A percentile compares a stretch with the other conserved stretches of the same genome.
Conservation (phyloP, 345 rosid species). For the Corymbia maculata region DNA sequence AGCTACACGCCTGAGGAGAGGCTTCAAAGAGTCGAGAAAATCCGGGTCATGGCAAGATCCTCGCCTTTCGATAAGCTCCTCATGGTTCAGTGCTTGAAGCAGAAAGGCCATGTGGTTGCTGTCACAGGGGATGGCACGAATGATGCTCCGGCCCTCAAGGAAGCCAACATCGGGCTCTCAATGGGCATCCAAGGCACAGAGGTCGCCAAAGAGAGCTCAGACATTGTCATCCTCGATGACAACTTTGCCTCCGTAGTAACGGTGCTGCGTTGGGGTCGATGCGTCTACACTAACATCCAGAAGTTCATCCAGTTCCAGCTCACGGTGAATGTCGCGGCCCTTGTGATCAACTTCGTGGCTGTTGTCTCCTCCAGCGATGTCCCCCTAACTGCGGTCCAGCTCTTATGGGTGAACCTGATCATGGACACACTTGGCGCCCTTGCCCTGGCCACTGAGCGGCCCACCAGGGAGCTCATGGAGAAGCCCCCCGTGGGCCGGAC, state of each 20-base stretch:
- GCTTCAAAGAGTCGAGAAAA: conserved; percentile 35
- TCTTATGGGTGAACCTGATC: conserved; percentile 69
- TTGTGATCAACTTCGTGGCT: conserved; percentile 57
- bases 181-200: conserved; percentile 79
- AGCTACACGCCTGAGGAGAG: conserved; percentile 31
- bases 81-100: conserved; percentile 67
- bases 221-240: conserved; percentile 63
- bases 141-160: conserved; percentile 70
- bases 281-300: conserved; percentile 67
- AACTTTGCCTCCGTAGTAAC: conserved; percentile 60
- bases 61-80: conserved; percentile 68
- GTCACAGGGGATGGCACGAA: conserved; percentile 73
- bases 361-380: conserved; percentile 70
- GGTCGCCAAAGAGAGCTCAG: conserved; percentile 72
- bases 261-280: conserved; percentile 69
- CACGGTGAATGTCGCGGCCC: conserved; percentile 59
- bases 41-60: conserved; percentile 75
- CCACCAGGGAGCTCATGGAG: conserved; percentile 53
- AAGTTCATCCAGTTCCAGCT: conserved; percentile 82
- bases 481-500: conserved; percentile 47
- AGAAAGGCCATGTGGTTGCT: conserved; percentile 64
- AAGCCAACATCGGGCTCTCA: conserved; percentile 57
- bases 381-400: conserved; percentile 60
- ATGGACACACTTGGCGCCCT: conserved; percentile 77
- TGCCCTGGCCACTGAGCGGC: conserved; percentile 58